Conservation (phyloP, 1,139 yeast genomes). For the Ogataea hybrid region DNA sequence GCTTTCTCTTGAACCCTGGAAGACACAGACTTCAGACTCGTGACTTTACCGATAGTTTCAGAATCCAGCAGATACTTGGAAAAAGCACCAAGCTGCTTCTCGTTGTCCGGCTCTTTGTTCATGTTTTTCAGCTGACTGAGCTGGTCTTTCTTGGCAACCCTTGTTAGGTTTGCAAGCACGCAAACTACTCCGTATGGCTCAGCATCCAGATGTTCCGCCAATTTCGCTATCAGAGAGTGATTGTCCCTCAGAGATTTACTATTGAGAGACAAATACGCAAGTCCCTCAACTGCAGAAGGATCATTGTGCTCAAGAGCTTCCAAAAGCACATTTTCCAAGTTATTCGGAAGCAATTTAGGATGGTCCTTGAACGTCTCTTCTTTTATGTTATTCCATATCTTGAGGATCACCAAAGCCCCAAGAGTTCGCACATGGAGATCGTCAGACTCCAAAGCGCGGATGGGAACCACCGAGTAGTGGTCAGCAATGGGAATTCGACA, state of each 20-base stretch:
- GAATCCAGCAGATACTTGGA: slow-evolving; percentile 11
- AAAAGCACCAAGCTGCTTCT: slow-evolving; percentile 23
- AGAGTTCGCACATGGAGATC: slow-evolving; percentile 24
- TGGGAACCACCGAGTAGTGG: slow-evolving; percentile 22
- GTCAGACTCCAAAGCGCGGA: slow-evolving; percentile 15
- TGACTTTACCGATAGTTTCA: slow-evolving; percentile 11
- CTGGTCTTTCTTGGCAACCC: slow-evolving; percentile 30
- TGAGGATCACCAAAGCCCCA: slow-evolving; percentile 39
- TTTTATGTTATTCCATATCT: slow-evolving; percentile 44
- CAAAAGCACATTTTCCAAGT: slow-evolving; percentile 28
- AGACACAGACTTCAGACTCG: slow-evolving; percentile 7
- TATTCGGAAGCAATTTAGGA: slow-evolving; percentile 21
- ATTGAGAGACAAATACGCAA: slow-evolving; percentile 46
- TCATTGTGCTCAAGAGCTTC: slow-evolving; percentile 12
- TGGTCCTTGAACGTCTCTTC: slow-evolving; percentile 31
- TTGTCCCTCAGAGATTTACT: slow-evolving; percentile 37
- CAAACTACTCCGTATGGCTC: slow-evolving; percentile 39
- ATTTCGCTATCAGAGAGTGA: slow-evolving; percentile 28
- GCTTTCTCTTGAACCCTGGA: slow-evolving; percentile 19
- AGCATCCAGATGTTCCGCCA: not conserved
- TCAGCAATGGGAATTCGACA: slow-evolving; percentile 27
- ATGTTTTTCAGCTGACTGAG: slow-evolving; percentile 28
- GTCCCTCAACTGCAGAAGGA: slow-evolving; percentile 37
- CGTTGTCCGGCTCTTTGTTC: slow-evolving; percentile 31
- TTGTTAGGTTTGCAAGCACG: slow-evolving; percentile 39